Evolutionary conservation across 495 filamentous ascomycete genomes (phyloP), one percentile per base, ranked within the genome.

Genomic region (Cladorrhinum samala): DNA sequence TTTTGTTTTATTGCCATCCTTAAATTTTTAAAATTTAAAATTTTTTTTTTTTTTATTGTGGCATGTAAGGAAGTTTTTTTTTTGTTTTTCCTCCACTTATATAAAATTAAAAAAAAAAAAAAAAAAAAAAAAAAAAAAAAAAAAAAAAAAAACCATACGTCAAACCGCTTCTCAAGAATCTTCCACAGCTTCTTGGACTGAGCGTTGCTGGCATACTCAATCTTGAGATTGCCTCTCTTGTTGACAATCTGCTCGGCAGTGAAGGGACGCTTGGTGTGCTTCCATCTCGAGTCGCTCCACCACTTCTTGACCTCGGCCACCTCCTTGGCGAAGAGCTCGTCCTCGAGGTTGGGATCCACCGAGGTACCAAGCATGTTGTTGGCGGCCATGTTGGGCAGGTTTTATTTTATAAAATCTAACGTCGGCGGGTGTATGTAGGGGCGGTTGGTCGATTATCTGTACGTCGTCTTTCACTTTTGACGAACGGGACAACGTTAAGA

Each of bases 181-280:
- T 80, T 76, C 93, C 92, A 98, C 38, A 96, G 77, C 80, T 98
- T 98, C 82, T 95, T 96, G 40, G 84, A 78, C 72, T 89, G 85
- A 6, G 74, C 75, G 67, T 92, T 94, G 72, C 89, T 91, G 11
- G 93, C 83, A 67, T 96, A 98, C 45, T 94, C 79, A 63, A 98
- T 89, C 73, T 85, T 91, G 60, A 98, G 71, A 63, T 85, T 90
- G 21, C 93, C 93, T 62, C 93, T 78, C 80, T 98, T 98, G 20
- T 86, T 82, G 53, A 94, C 93, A 65, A 98, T 97, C 75, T 95
- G 88, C 76, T 97, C 94, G 14, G 93, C 90, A 4, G 90, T 96
- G 70, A 90, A 98, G 3, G 93, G 87, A 33, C 93, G 81, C 72
- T 86, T 91, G 59, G 93, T 98, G 70, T 89, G 82, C 63, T 89